These are phyloP conservation scores for Neopestalotiopsis clavispora DNA, from an alignment of 2,329 filamentous ascomycete genomes.

Conservation along the genomic window DNA sequence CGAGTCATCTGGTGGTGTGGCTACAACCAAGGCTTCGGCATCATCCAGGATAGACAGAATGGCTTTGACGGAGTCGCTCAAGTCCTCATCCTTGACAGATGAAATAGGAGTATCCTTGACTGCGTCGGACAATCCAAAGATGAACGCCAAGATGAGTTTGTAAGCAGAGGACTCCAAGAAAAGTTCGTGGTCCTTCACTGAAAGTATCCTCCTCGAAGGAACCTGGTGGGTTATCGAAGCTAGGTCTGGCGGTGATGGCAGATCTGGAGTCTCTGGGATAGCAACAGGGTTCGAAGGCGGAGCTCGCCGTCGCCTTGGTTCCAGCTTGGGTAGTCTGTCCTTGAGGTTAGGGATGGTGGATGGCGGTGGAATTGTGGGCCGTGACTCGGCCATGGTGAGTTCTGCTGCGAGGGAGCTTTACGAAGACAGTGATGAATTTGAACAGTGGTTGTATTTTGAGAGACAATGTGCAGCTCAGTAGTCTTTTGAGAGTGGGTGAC, in stretches of 20 bases:
- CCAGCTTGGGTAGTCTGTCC: conserved; percentile 68
- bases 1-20: conserved; percentile 82
- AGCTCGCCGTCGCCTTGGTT: conserved; percentile 63
- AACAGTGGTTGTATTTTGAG: not conserved
- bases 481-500: not conserved
- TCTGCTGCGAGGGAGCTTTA: not conserved
- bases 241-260: conserved; percentile 70
- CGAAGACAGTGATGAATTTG: not conserved
- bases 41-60: conserved; percentile 74
- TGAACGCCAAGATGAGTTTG: conserved; percentile 78
- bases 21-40: conserved; percentile 68
- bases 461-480: not conserved
- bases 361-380: conserved; percentile 22
- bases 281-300: conserved; percentile 61
- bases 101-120: conserved; percentile 74
- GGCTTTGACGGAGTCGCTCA: conserved; percentile 64
- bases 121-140: conserved; percentile 85
- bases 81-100: conserved; percentile 57
- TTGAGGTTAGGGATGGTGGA: conserved; percentile 53
- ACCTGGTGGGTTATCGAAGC: conserved; percentile 64
- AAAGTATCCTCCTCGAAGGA: conserved; percentile 82
- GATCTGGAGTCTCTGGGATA: conserved; percentile 74
- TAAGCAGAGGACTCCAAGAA: conserved; percentile 82
- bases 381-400: conserved; percentile 28
- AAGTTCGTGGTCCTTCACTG: conserved; percentile 76